These are phyloP conservation scores for Delphinella strobiligena DNA, from an alignment of 2,329 filamentous ascomycete genomes.

Conservation along the genomic window DNA sequence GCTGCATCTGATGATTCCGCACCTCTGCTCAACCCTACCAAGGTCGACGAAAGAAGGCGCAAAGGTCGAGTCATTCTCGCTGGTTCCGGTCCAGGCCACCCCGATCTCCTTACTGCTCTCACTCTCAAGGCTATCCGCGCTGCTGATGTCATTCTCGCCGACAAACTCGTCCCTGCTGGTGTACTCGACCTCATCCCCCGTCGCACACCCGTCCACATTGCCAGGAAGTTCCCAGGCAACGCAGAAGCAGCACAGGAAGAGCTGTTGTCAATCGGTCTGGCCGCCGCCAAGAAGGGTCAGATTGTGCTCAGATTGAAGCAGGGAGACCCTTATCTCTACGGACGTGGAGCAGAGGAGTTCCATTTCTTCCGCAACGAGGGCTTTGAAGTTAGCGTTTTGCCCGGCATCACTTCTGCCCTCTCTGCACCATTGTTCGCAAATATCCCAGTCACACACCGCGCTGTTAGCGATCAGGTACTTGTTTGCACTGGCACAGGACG, in stretches of 20 bases:
- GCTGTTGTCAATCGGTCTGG: conserved; percentile 65
- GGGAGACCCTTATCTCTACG: conserved; percentile 93
- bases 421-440: conserved; percentile 78
- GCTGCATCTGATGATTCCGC: conserved; percentile 15
- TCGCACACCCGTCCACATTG: conserved; percentile 78
- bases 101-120: conserved; percentile 75
- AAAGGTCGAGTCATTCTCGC: conserved; percentile 72
- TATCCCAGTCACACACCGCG: conserved; percentile 79
- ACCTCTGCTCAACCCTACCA: conserved; percentile 15
- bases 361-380: conserved; percentile 67
- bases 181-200: conserved; percentile 86
- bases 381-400: conserved; percentile 57
- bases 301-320: conserved; percentile 87
- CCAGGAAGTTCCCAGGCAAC: conserved; percentile 94
- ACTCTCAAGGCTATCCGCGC: conserved; percentile 63
- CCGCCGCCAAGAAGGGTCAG: conserved; percentile 55
- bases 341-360: conserved; percentile 85
- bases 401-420: conserved; percentile 81
- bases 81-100: conserved; percentile 85
- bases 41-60: conserved; percentile 20
- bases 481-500: conserved; percentile 95
- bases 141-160: conserved; percentile 70
- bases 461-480: conserved; percentile 82
- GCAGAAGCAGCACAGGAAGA: conserved; percentile 89
- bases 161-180: conserved; percentile 73